phyloP scores from a whole-genome alignment of 257 asterid species.

The Primulina tabacum region DNA sequence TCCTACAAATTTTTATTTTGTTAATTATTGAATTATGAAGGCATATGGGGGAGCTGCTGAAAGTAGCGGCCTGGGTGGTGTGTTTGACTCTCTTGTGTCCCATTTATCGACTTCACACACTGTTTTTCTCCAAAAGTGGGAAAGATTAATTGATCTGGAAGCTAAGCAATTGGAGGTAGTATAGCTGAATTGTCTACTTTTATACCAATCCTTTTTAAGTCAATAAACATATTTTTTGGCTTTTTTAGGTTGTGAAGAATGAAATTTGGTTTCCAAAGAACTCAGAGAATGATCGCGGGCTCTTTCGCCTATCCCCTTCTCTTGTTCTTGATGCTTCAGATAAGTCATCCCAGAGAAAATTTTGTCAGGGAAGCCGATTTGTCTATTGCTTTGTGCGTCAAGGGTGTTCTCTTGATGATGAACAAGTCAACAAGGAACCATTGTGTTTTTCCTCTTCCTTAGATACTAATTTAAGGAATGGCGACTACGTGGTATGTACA shows the following conservation, averaged over 20 bases:
- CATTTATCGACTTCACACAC: constrained; percentile 66
- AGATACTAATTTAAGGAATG: constrained; percentile 48
- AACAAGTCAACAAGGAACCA: constrained; percentile 36
- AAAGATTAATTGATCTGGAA: constrained; percentile 86
- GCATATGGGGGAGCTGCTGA: constrained; percentile 74
- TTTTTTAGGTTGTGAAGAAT: constrained; percentile 58
- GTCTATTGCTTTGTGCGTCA: constrained; percentile 61
- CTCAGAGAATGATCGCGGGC: constrained; percentile 37
- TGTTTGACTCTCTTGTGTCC: constrained; percentile 72
- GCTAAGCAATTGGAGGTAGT: constrained; percentile 78
- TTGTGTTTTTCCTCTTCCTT: constrained; percentile 40
- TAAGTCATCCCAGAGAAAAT: constrained; percentile 31
- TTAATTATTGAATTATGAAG: constrained; percentile 40
- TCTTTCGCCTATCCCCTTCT: constrained; percentile 49
- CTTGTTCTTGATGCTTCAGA: constrained; percentile 64
- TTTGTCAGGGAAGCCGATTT: constrained; percentile 44
- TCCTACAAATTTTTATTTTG: constrained; percentile 10
- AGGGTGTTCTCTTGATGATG: constrained; percentile 30
- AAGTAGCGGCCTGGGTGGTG: constrained; percentile 75
- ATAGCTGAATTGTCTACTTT: constrained; percentile 21
- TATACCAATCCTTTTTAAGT: constrained; percentile 14
- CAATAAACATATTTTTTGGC: constrained; percentile 17
- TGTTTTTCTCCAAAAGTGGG: constrained; percentile 81
- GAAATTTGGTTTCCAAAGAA: constrained; percentile 56
- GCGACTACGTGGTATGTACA: constrained; percentile 86